These are phyloP conservation scores for Penicillium rolfsii DNA, from an alignment of 2,329 filamentous ascomycete genomes.

Conservation along the genomic window DNA sequence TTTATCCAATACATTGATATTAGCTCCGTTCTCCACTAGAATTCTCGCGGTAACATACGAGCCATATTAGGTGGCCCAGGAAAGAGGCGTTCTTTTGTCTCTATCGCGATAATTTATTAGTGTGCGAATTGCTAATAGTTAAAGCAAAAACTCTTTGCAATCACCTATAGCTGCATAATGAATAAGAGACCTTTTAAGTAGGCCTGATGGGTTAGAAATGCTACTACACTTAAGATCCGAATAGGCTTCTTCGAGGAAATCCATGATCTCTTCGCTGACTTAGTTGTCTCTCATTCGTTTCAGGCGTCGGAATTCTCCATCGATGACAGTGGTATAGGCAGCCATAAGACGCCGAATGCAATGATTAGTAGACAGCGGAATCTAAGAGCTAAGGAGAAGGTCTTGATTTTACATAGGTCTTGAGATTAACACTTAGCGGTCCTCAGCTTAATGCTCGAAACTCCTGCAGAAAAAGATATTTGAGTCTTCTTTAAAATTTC, in stretches of 20 bases:
- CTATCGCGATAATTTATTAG: not conserved
- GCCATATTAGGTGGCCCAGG: not conserved
- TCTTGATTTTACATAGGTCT: not conserved
- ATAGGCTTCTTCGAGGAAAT: not conserved
- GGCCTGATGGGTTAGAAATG: not conserved
- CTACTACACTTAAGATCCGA: not conserved
- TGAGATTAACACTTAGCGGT: not conserved
- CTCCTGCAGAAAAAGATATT: not conserved
- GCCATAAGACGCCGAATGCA: not conserved
- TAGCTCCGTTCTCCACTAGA: not conserved
- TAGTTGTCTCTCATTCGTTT: not conserved
- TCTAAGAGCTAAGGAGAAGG: not conserved
- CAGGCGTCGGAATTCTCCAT: not conserved
- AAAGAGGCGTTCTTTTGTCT: not conserved
- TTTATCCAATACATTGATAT: not conserved
- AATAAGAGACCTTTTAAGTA: not conserved
- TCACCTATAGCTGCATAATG: constrained; percentile 1
- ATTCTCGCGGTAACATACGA: not conserved
- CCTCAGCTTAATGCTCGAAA: not conserved
- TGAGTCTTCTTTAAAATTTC: not conserved
- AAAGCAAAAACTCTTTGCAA: not conserved
- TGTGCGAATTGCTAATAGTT: not conserved
- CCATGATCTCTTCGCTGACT: constrained; percentile 1
- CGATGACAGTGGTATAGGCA: not conserved
- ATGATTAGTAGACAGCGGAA: not conserved